These are phyloP conservation scores for Eremochloa ophiuroides DNA, from an alignment of 176 grass and related monocot genomes.

Conservation along the genomic window DNA sequence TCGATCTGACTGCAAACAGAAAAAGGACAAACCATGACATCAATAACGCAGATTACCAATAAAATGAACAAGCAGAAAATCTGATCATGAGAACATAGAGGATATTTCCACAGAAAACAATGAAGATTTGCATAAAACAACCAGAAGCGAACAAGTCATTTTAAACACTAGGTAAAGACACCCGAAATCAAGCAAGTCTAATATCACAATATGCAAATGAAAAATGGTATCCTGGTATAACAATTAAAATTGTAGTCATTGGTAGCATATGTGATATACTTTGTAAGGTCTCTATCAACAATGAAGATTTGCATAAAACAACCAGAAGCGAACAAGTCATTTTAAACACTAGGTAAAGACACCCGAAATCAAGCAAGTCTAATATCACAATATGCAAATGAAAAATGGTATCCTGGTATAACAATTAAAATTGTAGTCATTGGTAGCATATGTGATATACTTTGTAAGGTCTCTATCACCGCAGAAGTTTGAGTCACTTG, in stretches of 20 bases:
- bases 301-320: background rate
- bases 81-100: background rate
- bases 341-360: background rate
- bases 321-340: background rate
- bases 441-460: background rate
- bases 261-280: background rate
- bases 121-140: background rate
- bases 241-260: background rate
- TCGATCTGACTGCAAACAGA: conserved; percentile 75
- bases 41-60: conserved; percentile 9
- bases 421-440: background rate
- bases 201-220: background rate
- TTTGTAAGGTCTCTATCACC: too few relatives aligned
- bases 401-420: background rate
- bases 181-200: background rate
- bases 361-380: background rate
- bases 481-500: background rate
- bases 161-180: background rate
- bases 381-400: background rate
- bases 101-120: conserved; percentile 9
- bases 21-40: background rate
- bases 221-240: background rate
- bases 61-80: conserved; percentile 12
- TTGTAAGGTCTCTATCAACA: too few relatives aligned
- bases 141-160: background rate